Base-by-base conservation (phyloP, 495 filamentous ascomycete genomes). In the Xylaria cubensis region DNA sequence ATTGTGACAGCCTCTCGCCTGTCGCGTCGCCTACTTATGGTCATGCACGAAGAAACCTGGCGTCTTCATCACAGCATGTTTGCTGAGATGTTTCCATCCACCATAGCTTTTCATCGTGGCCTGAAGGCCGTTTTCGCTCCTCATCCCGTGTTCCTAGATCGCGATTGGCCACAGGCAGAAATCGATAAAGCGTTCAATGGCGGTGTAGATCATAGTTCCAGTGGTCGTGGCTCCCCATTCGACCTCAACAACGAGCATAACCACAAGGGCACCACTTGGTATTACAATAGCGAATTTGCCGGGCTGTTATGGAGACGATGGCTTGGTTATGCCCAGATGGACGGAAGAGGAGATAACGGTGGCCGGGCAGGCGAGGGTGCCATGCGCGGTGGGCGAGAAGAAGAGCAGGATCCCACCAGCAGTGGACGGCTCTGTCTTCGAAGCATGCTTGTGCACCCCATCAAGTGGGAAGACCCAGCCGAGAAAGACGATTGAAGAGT, bases 71-170 rank as follows among this genome's bases (percentile, higher is more conserved):
- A 96, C 81, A 90, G 88, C 74, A 96, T 96, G 90, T 98, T 97
- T 83, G 90, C 90, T 13, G 96, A 99, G 81, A 98, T 98, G 94
- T 97, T 92, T 88, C 92, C 95, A 2, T 88, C 92, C 32, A 91
- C 91, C 8, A 86, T 90, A 58, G 94, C 95, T 4, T 86, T 99
- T 0, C 96, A 98, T 75, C 95, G 97, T 77, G 96, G 96, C 1
- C 87, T 95, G 81, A 99, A 99, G 80, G 96, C 95, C 39, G 94
- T 98, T 42, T 97, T 93, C 79, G 94, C 91, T 15, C 96, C 96
- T 4, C 96, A 99, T 75, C 94, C 95, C 0, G 89, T 97, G 41
- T 97, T 90, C 80, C 85, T 98, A 32, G 96, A 99, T 80, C 91
- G 96, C 17, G 82, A 86, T 53, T 99, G 96, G 96, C 79, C 81